Base-by-base conservation (phyloP, 148 eudicot species). In the Drosera capensis region DNA sequence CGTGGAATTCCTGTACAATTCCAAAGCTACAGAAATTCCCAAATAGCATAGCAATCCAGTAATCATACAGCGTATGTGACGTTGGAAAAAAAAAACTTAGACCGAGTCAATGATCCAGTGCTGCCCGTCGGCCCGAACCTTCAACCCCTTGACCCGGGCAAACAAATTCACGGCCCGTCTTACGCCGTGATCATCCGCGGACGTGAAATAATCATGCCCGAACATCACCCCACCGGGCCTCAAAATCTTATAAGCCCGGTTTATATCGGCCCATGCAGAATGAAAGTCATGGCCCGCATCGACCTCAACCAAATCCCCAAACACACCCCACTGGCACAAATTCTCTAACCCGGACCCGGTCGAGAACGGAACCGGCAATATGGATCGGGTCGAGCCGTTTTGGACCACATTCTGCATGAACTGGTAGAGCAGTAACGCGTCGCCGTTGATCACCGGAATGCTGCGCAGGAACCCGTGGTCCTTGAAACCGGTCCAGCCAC, bases 281-380 rank as follows among this genome's bases (percentile, higher is more conserved):
- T 78, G 82, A 51, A 82, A 82, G 42, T 82, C 93, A 17, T 71
- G 79, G 12, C 82, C 82, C 20, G 92, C 85, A 40, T 81, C 85
- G 14, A 81, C 81, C 46, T 74, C 92, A 3, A 81, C 67, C 17
- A 81, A 24, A 26, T 81, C 93, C 1, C 59, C 85, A 40, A 49
- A 43, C 40, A 81, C 74, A 0, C 93, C 93, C 79, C 71, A 68
- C 64, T 78, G 71, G 20, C 93, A 81, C 36, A 81, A 45, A 45
- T 31, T 62, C 36, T 55, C 56, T 8, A 81, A 61, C 19, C 57
- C 59, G 31, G 80, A 57, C 51, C 71, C 71, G 20, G 72, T 71
- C 15, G 83, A 71, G 23, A 73, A 79, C 26, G 87, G 84, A 14
- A 71, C 28, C 18, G 77, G 73, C 2, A 73, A 0, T 1, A 73